A percentile compares a stretch with the other conserved stretches of the same genome.
These are phyloP conservation scores for Sarocladium strictum DNA, from an alignment of 2,329 filamentous ascomycete genomes.

Conservation along the genomic window DNA sequence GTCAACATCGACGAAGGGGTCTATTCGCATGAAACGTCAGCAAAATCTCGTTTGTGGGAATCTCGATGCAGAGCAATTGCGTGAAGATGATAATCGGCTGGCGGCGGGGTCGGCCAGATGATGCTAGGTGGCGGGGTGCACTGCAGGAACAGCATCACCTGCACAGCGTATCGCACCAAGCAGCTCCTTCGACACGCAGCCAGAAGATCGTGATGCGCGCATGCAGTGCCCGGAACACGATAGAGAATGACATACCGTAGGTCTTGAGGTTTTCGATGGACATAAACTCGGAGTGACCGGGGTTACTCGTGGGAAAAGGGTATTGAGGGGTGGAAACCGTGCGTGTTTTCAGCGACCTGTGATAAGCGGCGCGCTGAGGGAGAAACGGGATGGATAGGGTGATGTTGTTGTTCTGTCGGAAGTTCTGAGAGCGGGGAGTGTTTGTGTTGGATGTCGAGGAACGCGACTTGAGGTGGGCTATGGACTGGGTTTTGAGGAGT, in stretches of 20 bases:
- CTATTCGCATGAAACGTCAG: constrained; percentile 39
- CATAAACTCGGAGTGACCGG: constrained; percentile 80
- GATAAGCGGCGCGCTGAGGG: constrained; percentile 34
- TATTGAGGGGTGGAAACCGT: constrained; percentile 31
- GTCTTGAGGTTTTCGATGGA: constrained; percentile 98
- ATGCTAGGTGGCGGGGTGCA: constrained; percentile 7
- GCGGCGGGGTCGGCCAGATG: constrained; percentile 3
- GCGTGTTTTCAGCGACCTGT: constrained; percentile 38
- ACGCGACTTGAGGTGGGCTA: background rate
- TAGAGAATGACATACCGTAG: constrained; percentile 67
- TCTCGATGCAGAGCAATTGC: background rate
- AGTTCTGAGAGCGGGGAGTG: constrained; percentile 3
- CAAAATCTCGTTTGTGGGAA: background rate
- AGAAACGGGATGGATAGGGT: constrained; percentile 15
- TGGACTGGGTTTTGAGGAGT: constrained; percentile 4
- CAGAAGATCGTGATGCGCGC: background rate
- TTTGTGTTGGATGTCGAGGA: background rate
- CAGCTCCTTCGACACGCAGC: background rate
- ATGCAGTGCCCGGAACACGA: background rate
- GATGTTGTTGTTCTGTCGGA: constrained; percentile 13
- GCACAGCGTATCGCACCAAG: background rate
- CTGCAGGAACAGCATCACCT: constrained; percentile 1
- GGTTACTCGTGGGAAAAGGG: constrained; percentile 49
- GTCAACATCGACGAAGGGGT: constrained; percentile 99
- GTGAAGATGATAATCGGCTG: background rate